Evolutionary conservation across 2,329 filamentous ascomycete species (phyloP).

Genomic region (Phyllosticta citriasiana): DNA sequence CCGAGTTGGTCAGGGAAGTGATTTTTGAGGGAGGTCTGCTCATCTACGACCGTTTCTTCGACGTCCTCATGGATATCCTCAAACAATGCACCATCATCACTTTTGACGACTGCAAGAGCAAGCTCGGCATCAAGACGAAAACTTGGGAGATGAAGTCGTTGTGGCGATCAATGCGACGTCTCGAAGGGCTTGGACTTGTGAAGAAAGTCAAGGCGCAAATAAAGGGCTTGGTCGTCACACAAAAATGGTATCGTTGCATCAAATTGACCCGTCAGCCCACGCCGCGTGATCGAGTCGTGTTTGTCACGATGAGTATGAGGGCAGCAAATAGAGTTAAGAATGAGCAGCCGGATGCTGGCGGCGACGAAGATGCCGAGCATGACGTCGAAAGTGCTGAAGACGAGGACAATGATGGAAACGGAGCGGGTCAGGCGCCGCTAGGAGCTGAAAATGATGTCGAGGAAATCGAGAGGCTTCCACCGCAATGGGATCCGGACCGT

Average conservation of each 20-base stretch:
- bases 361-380: constrained; percentile 9
- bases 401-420: constrained; percentile 20
- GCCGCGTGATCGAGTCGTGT: constrained; percentile 22
- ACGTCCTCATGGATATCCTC: constrained; percentile 39
- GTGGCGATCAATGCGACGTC: constrained; percentile 28
- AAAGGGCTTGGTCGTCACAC: constrained; percentile 17
- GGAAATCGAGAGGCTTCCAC: constrained; percentile 28
- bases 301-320: constrained; percentile 20
- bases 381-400: constrained; percentile 13
- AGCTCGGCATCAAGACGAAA: constrained; percentile 15
- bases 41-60: constrained; percentile 41
- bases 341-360: background rate
- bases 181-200: constrained; percentile 31
- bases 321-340: constrained; percentile 2
- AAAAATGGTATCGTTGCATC: constrained; percentile 27
- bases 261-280: constrained; percentile 30
- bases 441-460: constrained; percentile 19
- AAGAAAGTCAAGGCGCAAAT: constrained; percentile 29
- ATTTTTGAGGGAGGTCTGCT: constrained; percentile 30
- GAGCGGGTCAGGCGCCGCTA: constrained; percentile 11
- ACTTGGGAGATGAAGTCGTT: constrained; percentile 30
- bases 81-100: constrained; percentile 42
- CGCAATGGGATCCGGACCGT: constrained; percentile 46
- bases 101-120: constrained; percentile 41
- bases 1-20: constrained; percentile 19